A percentile compares a stretch with the other conserved stretches of the same genome.
phyloP scores from a whole-genome alignment of 2,329 filamentous ascomycete genomes.

The Dothideomycetidae sp. region DNA sequence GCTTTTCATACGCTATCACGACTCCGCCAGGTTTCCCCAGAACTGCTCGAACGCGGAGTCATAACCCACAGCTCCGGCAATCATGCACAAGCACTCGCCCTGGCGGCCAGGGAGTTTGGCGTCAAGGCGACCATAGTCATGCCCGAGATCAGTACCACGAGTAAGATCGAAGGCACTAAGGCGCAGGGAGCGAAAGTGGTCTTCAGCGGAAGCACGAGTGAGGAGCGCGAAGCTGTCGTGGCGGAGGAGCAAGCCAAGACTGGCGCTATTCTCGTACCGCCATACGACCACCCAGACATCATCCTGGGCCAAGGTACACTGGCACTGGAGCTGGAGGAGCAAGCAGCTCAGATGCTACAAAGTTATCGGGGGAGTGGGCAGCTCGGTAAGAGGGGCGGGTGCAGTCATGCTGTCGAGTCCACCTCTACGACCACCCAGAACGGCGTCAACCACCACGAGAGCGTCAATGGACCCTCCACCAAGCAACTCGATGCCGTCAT shows the following conservation, averaged over 20 bases:
- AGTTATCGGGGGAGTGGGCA: constrained; percentile 6
- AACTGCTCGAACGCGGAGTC: constrained; percentile 51
- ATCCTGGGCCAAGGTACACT: constrained; percentile 88
- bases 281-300: constrained; percentile 85
- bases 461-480: constrained; percentile 1
- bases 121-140: constrained; percentile 84
- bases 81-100: constrained; percentile 81
- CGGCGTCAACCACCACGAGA: background rate
- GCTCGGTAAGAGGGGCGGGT: constrained; percentile 15
- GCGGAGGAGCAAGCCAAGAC: constrained; percentile 54
- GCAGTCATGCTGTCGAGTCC: constrained; percentile 13
- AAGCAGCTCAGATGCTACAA: constrained; percentile 45
- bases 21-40: constrained; percentile 49
- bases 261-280: constrained; percentile 66
- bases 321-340: constrained; percentile 65
- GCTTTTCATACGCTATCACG: constrained; percentile 74
- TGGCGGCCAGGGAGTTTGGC: constrained; percentile 59
- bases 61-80: constrained; percentile 88
- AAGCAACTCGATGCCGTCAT: constrained; percentile 43
- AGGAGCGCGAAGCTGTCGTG: constrained; percentile 68
- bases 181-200: constrained; percentile 64
- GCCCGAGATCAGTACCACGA: constrained; percentile 70
- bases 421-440: constrained; percentile 12
- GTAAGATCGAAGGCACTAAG: constrained; percentile 71
- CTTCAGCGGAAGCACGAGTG: constrained; percentile 67